Base-by-base conservation (phyloP, 306 rosid species). In the Quercus bicolor region DNA sequence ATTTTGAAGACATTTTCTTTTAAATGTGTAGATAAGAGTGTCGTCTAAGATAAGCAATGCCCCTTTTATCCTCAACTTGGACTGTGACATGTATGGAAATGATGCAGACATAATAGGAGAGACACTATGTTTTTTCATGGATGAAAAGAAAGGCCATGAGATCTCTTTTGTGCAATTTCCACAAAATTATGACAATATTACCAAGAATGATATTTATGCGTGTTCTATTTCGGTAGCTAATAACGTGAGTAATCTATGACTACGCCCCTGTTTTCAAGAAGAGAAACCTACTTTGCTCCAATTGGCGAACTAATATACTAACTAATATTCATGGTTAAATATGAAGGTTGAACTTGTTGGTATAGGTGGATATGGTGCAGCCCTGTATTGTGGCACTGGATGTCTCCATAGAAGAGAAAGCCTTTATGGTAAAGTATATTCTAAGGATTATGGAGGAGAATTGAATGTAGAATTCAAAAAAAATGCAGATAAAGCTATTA, bases 371-470 rank as follows among this genome's bases (percentile, higher is more conserved):
- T 70, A 80, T 70, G 92, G 86, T 28, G 85, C 85, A 13, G 74
- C 96, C 15, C n/a, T 91, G 70, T 93, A 84, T 69, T 75, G 87
- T 70, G 97, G 96, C 72, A 89, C 96, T 14, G 92, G 92, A 24
- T 89, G 96, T 61, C 86, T 91, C 66, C 97, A 92, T 80, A 31
- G 94, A 74, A 88, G 94, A 85, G 90, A 85, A 45, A 82, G 88
- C 77, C 82, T 93, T 0, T 53, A 74, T 2, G 94, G 96, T 54
- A 76, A 43, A 77, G 79, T 83, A 73, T 72, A 75, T 64, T 34
- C 78, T 31, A 81, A 75, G 75, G 89, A 75, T 70, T 59, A 57
- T 29, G 78, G 1, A 75, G 79, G 55, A 57, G 48, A 77, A 19
- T 10, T 48, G 51, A 59, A 84, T 13, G 23, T 8, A 2, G 80